These are phyloP conservation scores for Tylopilus cervinicoccineus DNA, from an alignment of 768 basidiomycete genomes.

Conservation along the genomic window DNA sequence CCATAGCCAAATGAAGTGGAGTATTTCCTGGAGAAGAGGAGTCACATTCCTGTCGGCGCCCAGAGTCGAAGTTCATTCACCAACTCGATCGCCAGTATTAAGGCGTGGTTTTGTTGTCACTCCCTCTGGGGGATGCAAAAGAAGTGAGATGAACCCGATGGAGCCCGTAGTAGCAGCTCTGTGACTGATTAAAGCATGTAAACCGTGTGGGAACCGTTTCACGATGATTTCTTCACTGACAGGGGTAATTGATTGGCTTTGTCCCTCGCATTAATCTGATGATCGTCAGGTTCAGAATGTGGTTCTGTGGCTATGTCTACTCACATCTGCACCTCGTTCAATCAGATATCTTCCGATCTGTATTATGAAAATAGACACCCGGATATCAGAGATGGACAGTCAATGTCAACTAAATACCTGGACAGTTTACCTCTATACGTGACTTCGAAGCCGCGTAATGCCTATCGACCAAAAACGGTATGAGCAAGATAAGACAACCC, in stretches of 20 bases:
- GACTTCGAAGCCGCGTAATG: constrained; percentile 95
- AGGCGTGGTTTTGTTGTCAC: constrained; percentile 66
- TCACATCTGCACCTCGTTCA: constrained; percentile 84
- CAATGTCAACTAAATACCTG: constrained; percentile 16
- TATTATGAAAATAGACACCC: constrained; percentile 25
- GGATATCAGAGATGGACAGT: constrained; percentile 17
- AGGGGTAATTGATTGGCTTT: constrained; percentile 90
- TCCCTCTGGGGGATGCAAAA: constrained; percentile 80
- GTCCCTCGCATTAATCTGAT: constrained; percentile 91
- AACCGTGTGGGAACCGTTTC: not conserved
- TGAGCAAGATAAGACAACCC: constrained; percentile 1
- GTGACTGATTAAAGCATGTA: constrained; percentile 51
- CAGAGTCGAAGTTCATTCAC: constrained; percentile 34
- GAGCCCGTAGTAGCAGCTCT: constrained; percentile 96
- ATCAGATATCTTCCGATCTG: constrained; percentile 89
- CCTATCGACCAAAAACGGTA: constrained; percentile 36
- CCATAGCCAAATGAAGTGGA: constrained; percentile 95
- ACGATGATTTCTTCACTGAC: constrained; percentile 35
- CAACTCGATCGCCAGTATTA: constrained; percentile 80
- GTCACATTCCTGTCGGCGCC: not conserved
- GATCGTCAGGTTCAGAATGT: constrained; percentile 29
- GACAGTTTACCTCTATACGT: constrained; percentile 62
- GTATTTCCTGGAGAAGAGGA: constrained; percentile 69
- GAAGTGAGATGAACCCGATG: constrained; percentile 78
- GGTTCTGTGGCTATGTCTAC: constrained; percentile 36